These are phyloP conservation scores for Cercospora sesami DNA, from an alignment of 2,329 filamentous ascomycete species.

Conservation along the genomic window DNA sequence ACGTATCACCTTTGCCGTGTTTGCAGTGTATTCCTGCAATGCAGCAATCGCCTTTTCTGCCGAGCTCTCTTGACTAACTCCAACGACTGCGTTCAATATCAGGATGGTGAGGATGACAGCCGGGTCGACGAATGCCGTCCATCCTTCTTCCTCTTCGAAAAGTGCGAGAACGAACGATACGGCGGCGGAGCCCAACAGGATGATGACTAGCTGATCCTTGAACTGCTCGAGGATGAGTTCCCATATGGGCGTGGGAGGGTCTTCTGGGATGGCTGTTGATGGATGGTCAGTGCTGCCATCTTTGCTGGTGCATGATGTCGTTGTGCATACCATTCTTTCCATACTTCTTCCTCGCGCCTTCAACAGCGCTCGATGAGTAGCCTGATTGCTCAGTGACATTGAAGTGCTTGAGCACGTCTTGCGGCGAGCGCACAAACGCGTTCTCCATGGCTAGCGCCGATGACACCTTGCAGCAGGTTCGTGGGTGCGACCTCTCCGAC, in stretches of 20 bases:
- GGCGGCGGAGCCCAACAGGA: constrained; percentile 86
- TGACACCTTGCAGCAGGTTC: constrained; percentile 9
- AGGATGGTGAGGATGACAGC: constrained; percentile 95
- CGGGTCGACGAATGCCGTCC: constrained; percentile 96
- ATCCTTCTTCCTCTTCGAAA: constrained; percentile 89
- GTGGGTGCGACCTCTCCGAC: background rate
- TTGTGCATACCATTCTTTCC: constrained; percentile 40
- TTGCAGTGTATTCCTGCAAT: constrained; percentile 97
- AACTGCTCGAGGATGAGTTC: constrained; percentile 97
- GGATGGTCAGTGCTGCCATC: constrained; percentile 20
- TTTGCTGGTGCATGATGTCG: background rate
- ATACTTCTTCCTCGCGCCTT: constrained; percentile 37
- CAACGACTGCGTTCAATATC: constrained; percentile 93
- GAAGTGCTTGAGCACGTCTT: constrained; percentile 42
- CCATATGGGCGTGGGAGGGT: constrained; percentile 94
- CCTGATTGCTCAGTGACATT: constrained; percentile 38
- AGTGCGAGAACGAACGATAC: constrained; percentile 92
- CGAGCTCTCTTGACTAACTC: constrained; percentile 97
- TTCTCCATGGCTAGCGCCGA: constrained; percentile 38
- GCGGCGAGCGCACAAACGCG: constrained; percentile 38
- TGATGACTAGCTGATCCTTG: constrained; percentile 97
- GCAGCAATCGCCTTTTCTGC: constrained; percentile 98
- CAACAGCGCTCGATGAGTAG: constrained; percentile 37
- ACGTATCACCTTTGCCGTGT: constrained; percentile 90
- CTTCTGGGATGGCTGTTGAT: constrained; percentile 69